Conservation (phyloP, 257 asterid genomes). For the Coffea eugenioides region DNA sequence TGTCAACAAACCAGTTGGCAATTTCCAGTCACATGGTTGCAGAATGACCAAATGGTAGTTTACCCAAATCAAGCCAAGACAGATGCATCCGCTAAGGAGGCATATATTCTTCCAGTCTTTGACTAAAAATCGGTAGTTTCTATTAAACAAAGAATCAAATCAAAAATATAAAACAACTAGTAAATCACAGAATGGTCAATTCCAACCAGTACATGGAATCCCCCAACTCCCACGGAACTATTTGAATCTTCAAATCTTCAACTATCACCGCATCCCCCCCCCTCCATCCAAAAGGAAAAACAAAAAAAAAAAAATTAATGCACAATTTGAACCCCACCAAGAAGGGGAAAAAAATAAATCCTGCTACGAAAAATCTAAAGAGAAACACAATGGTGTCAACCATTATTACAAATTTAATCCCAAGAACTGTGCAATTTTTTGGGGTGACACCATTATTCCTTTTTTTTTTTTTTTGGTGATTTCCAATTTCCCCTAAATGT, state of each 20-base stretch:
- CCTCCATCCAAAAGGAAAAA: constrained; percentile 34
- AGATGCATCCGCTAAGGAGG: not conserved
- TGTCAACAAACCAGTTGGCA: not conserved
- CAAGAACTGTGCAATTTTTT: constrained; percentile 13
- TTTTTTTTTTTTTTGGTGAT: not conserved
- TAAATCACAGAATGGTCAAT: constrained; percentile 31
- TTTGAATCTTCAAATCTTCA: constrained; percentile 29
- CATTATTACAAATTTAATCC: constrained; percentile 17
- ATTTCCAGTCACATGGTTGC: not conserved
- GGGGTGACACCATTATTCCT: constrained; percentile 11
- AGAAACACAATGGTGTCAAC: constrained; percentile 21
- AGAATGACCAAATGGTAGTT: not conserved
- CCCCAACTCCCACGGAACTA: constrained; percentile 31
- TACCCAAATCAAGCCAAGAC: constrained; percentile 2
- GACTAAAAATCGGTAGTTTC: not conserved
- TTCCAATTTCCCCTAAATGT: not conserved
- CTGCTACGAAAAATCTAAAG: not conserved
- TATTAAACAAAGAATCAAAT: constrained; percentile 9
- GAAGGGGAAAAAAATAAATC: not conserved
- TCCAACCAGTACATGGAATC: constrained; percentile 39
- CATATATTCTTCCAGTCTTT: not conserved
- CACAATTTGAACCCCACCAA: constrained; percentile 39
- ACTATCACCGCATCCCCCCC: constrained; percentile 23
- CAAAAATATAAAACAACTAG: constrained; percentile 11
- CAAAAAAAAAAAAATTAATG: constrained; percentile 23